Evolutionary conservation across 257 asterid genomes (phyloP).

Genomic region (Primulina huaijiensis): DNA sequence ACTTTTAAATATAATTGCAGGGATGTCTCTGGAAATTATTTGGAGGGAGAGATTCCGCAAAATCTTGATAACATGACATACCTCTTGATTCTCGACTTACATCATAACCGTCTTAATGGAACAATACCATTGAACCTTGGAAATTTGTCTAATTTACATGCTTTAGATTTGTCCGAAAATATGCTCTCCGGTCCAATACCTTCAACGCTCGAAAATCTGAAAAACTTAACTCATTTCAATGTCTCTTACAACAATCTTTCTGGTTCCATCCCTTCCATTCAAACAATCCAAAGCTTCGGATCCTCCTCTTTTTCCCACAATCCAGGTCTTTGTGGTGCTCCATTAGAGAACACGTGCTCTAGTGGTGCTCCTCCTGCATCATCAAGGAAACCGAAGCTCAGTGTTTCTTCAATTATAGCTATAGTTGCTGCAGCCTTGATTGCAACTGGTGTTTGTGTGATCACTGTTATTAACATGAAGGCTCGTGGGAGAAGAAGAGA

Average conservation of each 20-base stretch:
- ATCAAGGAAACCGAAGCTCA: conserved; percentile 54
- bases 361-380: conserved; percentile 25
- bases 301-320: conserved; percentile 68
- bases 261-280: conserved; percentile 64
- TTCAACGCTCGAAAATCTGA: conserved; percentile 46
- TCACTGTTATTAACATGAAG: conserved; percentile 62
- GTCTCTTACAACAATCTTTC: conserved; percentile 78
- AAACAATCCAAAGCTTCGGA: conserved; percentile 57
- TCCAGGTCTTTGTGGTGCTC: conserved; percentile 75
- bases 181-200: conserved; percentile 61
- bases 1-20: conserved; percentile 40
- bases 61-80: conserved; percentile 59
- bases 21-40: conserved; percentile 64
- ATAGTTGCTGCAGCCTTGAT: conserved; percentile 83
- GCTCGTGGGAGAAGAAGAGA: conserved; percentile 55
- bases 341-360: conserved; percentile 50
- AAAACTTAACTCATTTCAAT: conserved; percentile 58
- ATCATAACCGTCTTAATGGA: conserved; percentile 58
- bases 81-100: conserved; percentile 71
- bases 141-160: conserved; percentile 55
- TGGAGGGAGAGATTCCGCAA: conserved; percentile 59
- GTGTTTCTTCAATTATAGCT: conserved; percentile 69
- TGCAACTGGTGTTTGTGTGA: conserved; percentile 61
- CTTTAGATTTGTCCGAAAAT: conserved; percentile 69
- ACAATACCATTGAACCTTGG: conserved; percentile 63